Base-by-base conservation (phyloP, 768 basidiomycete genomes). In the Lactarius quietus region DNA sequence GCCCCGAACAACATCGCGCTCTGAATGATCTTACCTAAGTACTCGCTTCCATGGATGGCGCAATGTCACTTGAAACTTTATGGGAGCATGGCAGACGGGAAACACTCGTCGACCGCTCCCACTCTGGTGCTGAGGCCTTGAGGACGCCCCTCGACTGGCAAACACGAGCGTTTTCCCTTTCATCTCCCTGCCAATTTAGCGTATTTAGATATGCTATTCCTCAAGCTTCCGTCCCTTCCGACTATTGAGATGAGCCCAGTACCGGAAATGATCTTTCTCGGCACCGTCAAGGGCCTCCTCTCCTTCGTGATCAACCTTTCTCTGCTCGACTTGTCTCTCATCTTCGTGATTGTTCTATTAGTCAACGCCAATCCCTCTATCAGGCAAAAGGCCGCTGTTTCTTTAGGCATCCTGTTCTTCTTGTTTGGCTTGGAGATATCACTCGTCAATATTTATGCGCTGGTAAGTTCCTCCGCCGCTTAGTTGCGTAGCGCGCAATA, bases 231-330 rank as follows among this genome's bases (percentile, higher is more conserved):
- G 9, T 67, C 53, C 20, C 36, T 53, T 38, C 67, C 59, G 3
- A 61, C 54, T 17, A 18, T 66, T 9, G 59, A 61, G 51, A 48
- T 68, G 9, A 66, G 59, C 35, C 67, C 67, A 7, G 18, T 68
- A 1, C 67, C 67, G 1, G 67, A 68, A 26, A 29, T 31, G 18
- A 66, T 68, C 9, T 68, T 68, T 58, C 64, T 66, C 38, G 43
- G 51, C 12, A 68, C 67, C 18, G 56, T 66, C 64, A 61, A 66
- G 64, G 64, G 67, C 48, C 3, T 61, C n/a, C 59, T 68, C 29
- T 61, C 59, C 23, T 61, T 66, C 51, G 51, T 59, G 56, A 58
- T 68, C 55, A 53, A 68, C 8, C 64, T 68, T 36, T 61, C 67
- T 38, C 38, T 61, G 60, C 59, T 68, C 10, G 67, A 68, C 43